Conservation (phyloP, 1,139 yeast genomes). For the Yamadazyma oceani region DNA sequence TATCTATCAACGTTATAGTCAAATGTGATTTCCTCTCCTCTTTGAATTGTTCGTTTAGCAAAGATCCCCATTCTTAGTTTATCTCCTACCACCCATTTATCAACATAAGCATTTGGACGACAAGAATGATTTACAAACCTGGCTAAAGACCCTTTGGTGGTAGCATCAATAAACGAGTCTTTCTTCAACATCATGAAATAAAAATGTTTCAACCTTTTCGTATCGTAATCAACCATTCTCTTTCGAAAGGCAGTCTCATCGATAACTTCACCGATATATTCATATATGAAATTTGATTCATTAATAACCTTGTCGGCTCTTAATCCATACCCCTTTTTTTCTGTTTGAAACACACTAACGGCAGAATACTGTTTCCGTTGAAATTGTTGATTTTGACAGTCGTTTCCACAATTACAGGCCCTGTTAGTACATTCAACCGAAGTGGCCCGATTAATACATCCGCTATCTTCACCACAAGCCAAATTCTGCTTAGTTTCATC, state of each 20-base stretch:
- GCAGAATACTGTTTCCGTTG: slow-evolving; percentile 71
- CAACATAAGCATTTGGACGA: slow-evolving; percentile 90
- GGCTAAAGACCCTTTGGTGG: slow-evolving; percentile 81
- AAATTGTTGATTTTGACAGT: slow-evolving; percentile 86
- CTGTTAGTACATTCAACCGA: slow-evolving; percentile 86
- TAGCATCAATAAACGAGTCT: slow-evolving; percentile 93
- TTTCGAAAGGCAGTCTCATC: slow-evolving; percentile 70
- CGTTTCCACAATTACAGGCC: slow-evolving; percentile 70
- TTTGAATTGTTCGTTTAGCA: slow-evolving; percentile 68
- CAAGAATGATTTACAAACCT: slow-evolving; percentile 95
- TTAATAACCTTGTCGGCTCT: slow-evolving; percentile 63
- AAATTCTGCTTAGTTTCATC: slow-evolving; percentile 37
- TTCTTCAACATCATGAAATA: slow-evolving; percentile 97
- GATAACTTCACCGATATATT: slow-evolving; percentile 92
- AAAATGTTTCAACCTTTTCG: slow-evolving; percentile 74
- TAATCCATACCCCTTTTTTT: slow-evolving; percentile 85
- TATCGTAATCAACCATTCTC: slow-evolving; percentile 74
- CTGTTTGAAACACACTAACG: slow-evolving; percentile 78
- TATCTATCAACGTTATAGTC: slow-evolving; percentile 96
- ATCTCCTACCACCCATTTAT: slow-evolving; percentile 95
- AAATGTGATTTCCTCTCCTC: slow-evolving; percentile 90
- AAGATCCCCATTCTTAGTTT: slow-evolving; percentile 93
- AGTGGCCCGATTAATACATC: slow-evolving; percentile 89
- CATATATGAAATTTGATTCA: slow-evolving; percentile 74
- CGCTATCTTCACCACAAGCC: slow-evolving; percentile 86